Base-by-base conservation (phyloP, 2,329 filamentous ascomycete genomes). In the Scedosporium minutisporum region DNA sequence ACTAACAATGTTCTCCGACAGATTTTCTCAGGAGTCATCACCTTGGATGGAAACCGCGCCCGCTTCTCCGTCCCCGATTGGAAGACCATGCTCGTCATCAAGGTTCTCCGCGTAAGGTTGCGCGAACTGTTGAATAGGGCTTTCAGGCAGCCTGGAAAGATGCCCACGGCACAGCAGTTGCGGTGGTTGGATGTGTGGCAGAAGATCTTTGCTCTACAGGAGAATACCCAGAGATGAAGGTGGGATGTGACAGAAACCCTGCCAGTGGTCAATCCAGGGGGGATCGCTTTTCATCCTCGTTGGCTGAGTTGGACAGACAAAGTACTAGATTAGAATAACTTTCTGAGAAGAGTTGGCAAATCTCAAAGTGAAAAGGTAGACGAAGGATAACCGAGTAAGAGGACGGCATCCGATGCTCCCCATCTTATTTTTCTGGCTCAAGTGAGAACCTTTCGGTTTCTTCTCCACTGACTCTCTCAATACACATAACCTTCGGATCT, bases 41-140 rank as follows among this genome's bases (percentile, higher is more conserved):
- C 91, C 21, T 82, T 99, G 55, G 95, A 97, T 71, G 89, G 91
- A 55, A 96, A 96, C 71, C 84, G 93, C 33, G 83, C 93, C 58
- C 85, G 91, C 58, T 96, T 97, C 71, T 84, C 88, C 23, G 83
- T 96, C 0, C 83, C 87, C 4, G 90, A 96, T 71, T 97, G 93
- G 93, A 96, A 93, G 75, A 88, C 88, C 0, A 87, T 95, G 81
- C 83, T 96, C 42, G 92, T 89, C n/a, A 77, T 99, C 70, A 97
- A 97, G 75, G 85, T 87, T 5, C 77, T 97, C 61, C 84, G 91
- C 21, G 78, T 80, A 1, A 83, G 89, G 27, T 78, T 96, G 18
- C 86, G 88, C 66, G 91, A 96, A 67, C 83, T 96, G 48, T 78
- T 96, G 57, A 85, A 84, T 0, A 81, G 83, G 33, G 82, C 84